A percentile compares a stretch with the other conserved stretches of the same genome.
These are phyloP conservation scores for Wickerhamiella australiensis DNA, from an alignment of 805 yeast genomes.

Conservation along the genomic window DNA sequence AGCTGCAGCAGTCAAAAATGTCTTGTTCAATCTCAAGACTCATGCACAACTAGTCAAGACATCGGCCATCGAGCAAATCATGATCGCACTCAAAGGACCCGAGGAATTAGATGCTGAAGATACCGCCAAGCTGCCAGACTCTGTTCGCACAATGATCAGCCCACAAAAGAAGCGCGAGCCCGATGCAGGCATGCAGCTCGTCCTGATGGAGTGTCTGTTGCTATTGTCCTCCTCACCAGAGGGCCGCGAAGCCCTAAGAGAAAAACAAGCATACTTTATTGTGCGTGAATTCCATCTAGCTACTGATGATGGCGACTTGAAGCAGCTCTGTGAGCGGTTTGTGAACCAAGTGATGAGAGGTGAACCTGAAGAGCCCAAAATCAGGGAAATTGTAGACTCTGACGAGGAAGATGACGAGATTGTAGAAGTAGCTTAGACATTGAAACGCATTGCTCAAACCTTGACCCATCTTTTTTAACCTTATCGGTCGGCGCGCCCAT, in stretches of 20 bases:
- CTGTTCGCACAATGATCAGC: slow-evolving; percentile 57
- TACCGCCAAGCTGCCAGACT: slow-evolving; percentile 76
- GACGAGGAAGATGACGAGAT: slow-evolving; percentile 29
- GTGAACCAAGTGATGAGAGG: slow-evolving; percentile 92
- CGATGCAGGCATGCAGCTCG: slow-evolving; percentile 43
- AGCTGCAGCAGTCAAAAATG: slow-evolving; percentile 82
- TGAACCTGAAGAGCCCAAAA: slow-evolving; percentile 37
- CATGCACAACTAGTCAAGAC: slow-evolving; percentile 52
- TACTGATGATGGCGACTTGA: slow-evolving; percentile 35
- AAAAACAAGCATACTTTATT: slow-evolving; percentile 73
- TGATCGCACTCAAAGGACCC: slow-evolving; percentile 68
- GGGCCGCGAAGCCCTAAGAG: slow-evolving; percentile 66
- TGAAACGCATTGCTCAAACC: too few species aligned
- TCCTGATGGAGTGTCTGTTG: slow-evolving; percentile 68
- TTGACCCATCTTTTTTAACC: too few species aligned
- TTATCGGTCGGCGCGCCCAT: too few species aligned
- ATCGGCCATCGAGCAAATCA: slow-evolving; percentile 67
- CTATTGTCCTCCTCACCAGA: slow-evolving; percentile 63
- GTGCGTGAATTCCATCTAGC: slow-evolving; percentile 72
- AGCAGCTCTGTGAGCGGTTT: slow-evolving; percentile 65
- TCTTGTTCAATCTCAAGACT: slow-evolving; percentile 63
- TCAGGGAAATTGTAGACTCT: not conserved
- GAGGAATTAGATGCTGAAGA: slow-evolving; percentile 73
- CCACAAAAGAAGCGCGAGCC: slow-evolving; percentile 72
- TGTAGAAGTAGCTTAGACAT: slow-evolving; percentile 37